Base-by-base conservation (phyloP, 768 basidiomycete genomes). In the Kwoniella botswanensis region DNA sequence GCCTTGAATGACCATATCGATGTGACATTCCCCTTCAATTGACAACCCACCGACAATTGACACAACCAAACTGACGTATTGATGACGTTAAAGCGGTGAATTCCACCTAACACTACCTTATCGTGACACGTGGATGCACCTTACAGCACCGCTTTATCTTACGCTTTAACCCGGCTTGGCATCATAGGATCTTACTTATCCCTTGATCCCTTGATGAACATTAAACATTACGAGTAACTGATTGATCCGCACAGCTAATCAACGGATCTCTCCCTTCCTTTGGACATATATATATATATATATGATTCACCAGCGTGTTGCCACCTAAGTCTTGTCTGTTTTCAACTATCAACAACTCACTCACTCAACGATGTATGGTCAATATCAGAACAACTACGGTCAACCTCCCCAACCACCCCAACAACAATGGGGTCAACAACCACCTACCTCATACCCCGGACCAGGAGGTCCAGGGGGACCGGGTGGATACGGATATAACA, bases 371-470 rank as follows among this genome's bases (percentile, higher is more conserved):
- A 71, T 71, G 70, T 71, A 71, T 56, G 50, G 50, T 29, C 66
- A 68, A 58, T 62, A 71, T 13, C 67, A 68, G 29, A 21, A 55
- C n/a, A 63, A 52, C 35, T 54, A 56, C 56, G 42, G 29, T 63
- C 54, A 70, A 26, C 54, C 61, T 18, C 60, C 59, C 5, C 56
- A 56, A 41, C 65, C 67, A n/a, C 68, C 42, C 46, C 70, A 71
- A 57, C 70, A 71, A 63, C 70, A 71, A 46, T 66, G 60, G 64
- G 63, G 70, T 18, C 58, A 63, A 50, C 64, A 66, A 50, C 63
- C 67, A 11, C 67, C 67, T n/a, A 22, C 57, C 12, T 54, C 46
- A 17, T 68, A 68, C 24, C 5, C 17, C 18, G 61, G 61, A 55
- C 54, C 54, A 55, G 65, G 65, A 18, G 65, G 65, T 11, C 65